These are phyloP conservation scores for Neonectria coccinea DNA, from an alignment of 2,329 filamentous ascomycete genomes.

Conservation along the genomic window DNA sequence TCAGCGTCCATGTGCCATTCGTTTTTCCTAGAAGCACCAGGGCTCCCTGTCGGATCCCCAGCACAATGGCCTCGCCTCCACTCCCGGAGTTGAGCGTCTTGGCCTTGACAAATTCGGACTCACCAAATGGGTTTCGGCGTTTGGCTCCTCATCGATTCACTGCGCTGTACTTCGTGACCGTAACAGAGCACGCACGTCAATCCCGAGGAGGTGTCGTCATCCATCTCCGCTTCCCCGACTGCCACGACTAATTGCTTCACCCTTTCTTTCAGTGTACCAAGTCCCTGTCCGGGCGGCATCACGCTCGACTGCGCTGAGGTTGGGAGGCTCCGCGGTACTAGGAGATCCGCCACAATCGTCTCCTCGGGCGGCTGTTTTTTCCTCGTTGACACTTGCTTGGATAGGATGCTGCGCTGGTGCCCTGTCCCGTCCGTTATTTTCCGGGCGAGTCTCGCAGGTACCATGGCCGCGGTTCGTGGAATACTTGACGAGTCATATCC, in stretches of 20 bases:
- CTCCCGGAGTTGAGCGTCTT: conserved; percentile 9
- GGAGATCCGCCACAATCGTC: conserved; percentile 29
- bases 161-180: conserved; percentile 41
- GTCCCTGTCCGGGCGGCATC: neutral
- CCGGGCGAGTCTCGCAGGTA: conserved; percentile 32
- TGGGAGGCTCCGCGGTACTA: conserved; percentile 29
- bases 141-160: conserved; percentile 33
- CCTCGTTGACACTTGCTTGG: neutral
- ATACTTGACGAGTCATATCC: conserved; percentile 42
- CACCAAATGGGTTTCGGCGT: conserved; percentile 42
- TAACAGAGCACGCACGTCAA: conserved; percentile 45
- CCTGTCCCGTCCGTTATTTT: conserved; percentile 33
- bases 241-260: conserved; percentile 20
- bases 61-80: conserved; percentile 26
- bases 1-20: conserved; percentile 33
- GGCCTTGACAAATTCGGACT: conserved; percentile 32
- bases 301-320: conserved; percentile 27
- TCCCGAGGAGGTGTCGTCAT: conserved; percentile 34
- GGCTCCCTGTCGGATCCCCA: conserved; percentile 21
- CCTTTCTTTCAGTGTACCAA: neutral
- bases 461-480: conserved; percentile 38
- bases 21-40: conserved; percentile 25
- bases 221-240: conserved; percentile 29
- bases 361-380: neutral
- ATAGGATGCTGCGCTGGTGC: neutral